Evolutionary conservation across 2,329 filamentous ascomycete genomes (phyloP).

Genomic region (Corinectria fuckeliana): DNA sequence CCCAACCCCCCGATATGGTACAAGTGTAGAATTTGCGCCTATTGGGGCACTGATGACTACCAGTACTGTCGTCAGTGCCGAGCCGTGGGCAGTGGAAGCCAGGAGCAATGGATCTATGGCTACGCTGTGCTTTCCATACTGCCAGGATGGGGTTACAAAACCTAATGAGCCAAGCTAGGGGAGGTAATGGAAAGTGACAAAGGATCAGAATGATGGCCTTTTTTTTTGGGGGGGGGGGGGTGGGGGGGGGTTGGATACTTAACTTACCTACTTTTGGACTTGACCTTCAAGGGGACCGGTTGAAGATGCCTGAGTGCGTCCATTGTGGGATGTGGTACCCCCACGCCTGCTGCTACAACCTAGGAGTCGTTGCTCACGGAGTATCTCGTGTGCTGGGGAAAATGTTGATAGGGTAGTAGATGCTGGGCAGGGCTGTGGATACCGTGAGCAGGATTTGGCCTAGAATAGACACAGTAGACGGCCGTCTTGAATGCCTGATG

Average conservation of each 20-base stretch:
- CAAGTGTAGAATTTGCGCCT: not conserved
- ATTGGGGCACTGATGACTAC: slow-evolving; percentile 5
- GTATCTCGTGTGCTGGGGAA: not conserved
- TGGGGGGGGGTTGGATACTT: not conserved
- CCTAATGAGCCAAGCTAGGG: not conserved
- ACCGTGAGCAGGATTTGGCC: not conserved
- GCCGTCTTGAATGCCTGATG: not conserved
- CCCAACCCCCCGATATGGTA: not conserved
- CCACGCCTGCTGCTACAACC: not conserved
- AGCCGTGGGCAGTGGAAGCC: not conserved
- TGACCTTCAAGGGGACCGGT: not conserved
- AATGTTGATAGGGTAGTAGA: not conserved
- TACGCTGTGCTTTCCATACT: slow-evolving; percentile 3
- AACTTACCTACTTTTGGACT: too few relatives aligned
- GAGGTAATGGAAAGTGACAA: not conserved
- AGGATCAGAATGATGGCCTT: not conserved
- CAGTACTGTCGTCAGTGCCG: slow-evolving; percentile 8
- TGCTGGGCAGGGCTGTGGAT: not conserved
- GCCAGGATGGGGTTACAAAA: not conserved
- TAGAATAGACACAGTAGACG: not conserved
- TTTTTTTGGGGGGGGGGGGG: not conserved
- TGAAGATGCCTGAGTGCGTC: not conserved
- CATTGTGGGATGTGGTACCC: not conserved
- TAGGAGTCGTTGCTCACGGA: not conserved
- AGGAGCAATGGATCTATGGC: slow-evolving; percentile 21